phyloP scores from a whole-genome alignment of 441 rosid species.

The Gossypium laxum region DNA sequence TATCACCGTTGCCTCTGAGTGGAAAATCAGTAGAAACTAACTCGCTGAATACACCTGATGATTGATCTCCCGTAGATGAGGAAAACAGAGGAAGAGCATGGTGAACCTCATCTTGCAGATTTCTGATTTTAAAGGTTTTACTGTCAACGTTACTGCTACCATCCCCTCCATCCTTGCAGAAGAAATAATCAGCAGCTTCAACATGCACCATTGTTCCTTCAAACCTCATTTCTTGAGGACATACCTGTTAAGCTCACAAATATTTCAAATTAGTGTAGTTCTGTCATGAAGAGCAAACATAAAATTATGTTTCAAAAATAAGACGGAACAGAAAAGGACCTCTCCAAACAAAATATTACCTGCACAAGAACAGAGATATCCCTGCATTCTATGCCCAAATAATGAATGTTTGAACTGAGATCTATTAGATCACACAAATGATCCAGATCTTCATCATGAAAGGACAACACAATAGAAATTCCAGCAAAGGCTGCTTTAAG shows the following conservation, averaged over 20 bases:
- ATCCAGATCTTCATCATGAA: constrained; percentile 50
- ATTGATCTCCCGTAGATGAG: constrained; percentile 26
- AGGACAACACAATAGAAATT: constrained; percentile 51
- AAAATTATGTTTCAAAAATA: constrained; percentile 1
- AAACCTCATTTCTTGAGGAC: constrained; percentile 56
- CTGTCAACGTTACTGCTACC: constrained; percentile 18
- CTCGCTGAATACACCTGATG: constrained; percentile 24
- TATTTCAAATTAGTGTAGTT: constrained; percentile 26
- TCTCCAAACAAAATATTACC: constrained; percentile 42
- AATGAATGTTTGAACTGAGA: constrained; percentile 35
- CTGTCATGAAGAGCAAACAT: constrained; percentile 1
- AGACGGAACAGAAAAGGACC: constrained; percentile 15
- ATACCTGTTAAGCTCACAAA: constrained; percentile 58
- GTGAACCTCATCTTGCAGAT: constrained; percentile 57
- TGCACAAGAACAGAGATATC: constrained; percentile 48
- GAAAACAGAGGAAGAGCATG: constrained; percentile 55
- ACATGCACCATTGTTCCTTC: constrained; percentile 56
- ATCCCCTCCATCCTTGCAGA: constrained; percentile 21
- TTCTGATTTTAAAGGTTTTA: constrained; percentile 31
- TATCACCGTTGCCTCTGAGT: constrained; percentile 26
- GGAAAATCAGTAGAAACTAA: constrained; percentile 32
- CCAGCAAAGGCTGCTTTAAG: constrained; percentile 58
- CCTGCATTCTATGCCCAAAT: constrained; percentile 62
- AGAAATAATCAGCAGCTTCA: constrained; percentile 54
- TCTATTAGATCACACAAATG: constrained; percentile 18